Base-by-base conservation (phyloP, 176 grass and related monocot species). In the Triticum turgidum region DNA sequence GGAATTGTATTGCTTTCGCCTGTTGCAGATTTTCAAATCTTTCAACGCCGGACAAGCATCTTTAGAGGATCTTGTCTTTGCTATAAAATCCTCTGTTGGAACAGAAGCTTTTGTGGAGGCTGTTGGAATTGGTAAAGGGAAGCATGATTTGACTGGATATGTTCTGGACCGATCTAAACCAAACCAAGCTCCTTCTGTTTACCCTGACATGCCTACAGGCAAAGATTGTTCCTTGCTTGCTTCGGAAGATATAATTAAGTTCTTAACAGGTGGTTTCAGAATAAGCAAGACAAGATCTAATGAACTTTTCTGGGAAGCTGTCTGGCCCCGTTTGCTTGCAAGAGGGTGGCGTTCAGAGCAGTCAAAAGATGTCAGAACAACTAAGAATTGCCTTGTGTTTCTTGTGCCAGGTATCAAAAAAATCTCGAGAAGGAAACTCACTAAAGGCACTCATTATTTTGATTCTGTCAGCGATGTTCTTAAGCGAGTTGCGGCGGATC, bases 231-330 rank as follows among this genome's bases (percentile, higher is more conserved):
- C 94, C 3, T 92, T 83, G 22, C 97, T 99, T 58, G 69, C 87
- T 68, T 84, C 89, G 32, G 75, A 79, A 77, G 97, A 99, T 77
- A 99, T 99, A 79, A 94, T 96, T 76, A 99, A 94, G 82, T 92
- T 94, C 86, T 90, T 99, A 81, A 99, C 94, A 66, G 97, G 97
- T 85, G 97, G 92, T 91, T 96, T 93, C 82, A 92, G 97, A 80
- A 82, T 89, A 90, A 99, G 97, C 80, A 99, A 99, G 73, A 90
- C 94, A 85, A 89, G 82, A 73, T 91, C 94, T 68, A 96, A 99
- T 73, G 94, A 99, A 91, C 87, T 99, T 66, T 99, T 99, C 65
- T 99, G 97, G 97, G 97, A 99, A 91, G 94, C 94, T 37, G 84
- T 99, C 27, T 99, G 97, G 97, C 97, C 97, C 8, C 93, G 97